A percentile compares a stretch with the other conserved stretches of the same genome.
Conservation (phyloP, 805 yeast species). For the Candida ponderosae region DNA sequence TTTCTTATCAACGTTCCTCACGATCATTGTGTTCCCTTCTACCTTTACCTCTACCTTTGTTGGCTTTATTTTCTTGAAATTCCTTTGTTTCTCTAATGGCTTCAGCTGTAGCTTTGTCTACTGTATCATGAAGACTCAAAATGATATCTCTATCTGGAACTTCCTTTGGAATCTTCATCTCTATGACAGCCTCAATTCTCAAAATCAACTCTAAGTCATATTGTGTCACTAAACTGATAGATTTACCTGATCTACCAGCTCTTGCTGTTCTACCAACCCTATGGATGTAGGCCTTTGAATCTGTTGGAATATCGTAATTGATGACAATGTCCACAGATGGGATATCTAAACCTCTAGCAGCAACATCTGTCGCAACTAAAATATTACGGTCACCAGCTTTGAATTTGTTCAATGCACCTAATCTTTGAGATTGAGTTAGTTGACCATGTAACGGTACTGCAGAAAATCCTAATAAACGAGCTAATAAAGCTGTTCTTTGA, state of each 20-base stretch:
- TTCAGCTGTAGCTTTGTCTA: conserved; percentile 86
- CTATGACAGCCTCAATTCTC: conserved; percentile 81
- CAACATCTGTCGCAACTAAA: conserved; percentile 77
- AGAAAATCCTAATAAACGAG: conserved; percentile 74
- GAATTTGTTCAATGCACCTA: conserved; percentile 75
- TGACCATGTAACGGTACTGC: conserved; percentile 96
- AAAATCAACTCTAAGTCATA: conserved; percentile 86
- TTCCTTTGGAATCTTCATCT: conserved; percentile 80
- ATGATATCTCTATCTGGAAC: conserved; percentile 72
- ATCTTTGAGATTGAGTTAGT: conserved; percentile 72
- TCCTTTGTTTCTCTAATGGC: conserved; percentile 48
- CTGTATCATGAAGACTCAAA: conserved; percentile 71
- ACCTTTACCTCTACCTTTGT: conserved; percentile 1
- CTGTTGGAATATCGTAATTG: conserved; percentile 76
- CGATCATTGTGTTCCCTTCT: conserved; percentile 4
- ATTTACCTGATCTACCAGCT: conserved; percentile 85
- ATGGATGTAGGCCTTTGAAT: conserved; percentile 77
- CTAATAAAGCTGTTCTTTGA: conserved; percentile 77
- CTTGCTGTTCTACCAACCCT: conserved; percentile 95
- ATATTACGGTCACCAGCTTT: conserved; percentile 64
- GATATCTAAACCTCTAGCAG: conserved; percentile 85
- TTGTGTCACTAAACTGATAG: conserved; percentile 85
- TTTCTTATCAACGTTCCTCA: conserved; percentile 4
- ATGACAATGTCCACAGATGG: conserved; percentile 73
- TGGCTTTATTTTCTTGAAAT: conserved; percentile 17